Evolutionary conservation across 805 yeast species (phyloP), one percentile per base, ranked within the genome.

Genomic region (Schizosaccharomyces japonicus): DNA sequence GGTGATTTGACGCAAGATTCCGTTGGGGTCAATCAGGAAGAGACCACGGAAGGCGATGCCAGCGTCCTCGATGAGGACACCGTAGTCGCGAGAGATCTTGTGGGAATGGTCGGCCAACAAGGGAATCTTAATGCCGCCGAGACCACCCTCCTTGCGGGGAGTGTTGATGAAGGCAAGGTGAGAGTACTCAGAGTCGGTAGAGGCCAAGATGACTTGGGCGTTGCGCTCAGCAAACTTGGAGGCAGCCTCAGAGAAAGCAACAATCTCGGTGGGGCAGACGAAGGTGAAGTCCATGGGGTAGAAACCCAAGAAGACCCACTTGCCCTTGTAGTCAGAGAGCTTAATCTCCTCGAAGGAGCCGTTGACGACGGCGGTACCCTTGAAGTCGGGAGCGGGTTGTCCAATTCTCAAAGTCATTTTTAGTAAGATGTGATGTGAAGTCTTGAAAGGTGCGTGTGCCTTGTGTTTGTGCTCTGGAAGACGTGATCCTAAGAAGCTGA

Each of bases 211-310:
- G 48, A 90, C 77, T 70, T 83, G 81, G 56, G 83, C 76, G 60
- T 77, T 87, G 64, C 82, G 78, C 56, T 74, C 92, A 58, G 79
- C 66, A 69, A 90, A 90, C 73, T 78, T 77, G 72, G 77, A 75
- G 58, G 75, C 80, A 57, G 95, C 95, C 58, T 87, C 94, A 54
- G 95, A 81, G 79, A 84, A 90, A 58, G 96, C 96, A 67, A 90
- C 78, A 72, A 90, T 85, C 73, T 90, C 96, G 57, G 98, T 90
- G 67, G 99, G 98, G 71, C 98, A 90, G 54, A 90, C 96, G 58
- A 90, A 90, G 52, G 99, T 90, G 85, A 90, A 90, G 48, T 98
- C 98, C 75, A 87, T 71, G 67, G 98, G 99, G 65, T 90, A 79
- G 72, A 90, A 90, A 53, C 92, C 96, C 61, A 90, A 73, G 55